These are phyloP conservation scores for Talaromyces wortmannii DNA, from an alignment of 495 filamentous ascomycete species.

Conservation along the genomic window DNA sequence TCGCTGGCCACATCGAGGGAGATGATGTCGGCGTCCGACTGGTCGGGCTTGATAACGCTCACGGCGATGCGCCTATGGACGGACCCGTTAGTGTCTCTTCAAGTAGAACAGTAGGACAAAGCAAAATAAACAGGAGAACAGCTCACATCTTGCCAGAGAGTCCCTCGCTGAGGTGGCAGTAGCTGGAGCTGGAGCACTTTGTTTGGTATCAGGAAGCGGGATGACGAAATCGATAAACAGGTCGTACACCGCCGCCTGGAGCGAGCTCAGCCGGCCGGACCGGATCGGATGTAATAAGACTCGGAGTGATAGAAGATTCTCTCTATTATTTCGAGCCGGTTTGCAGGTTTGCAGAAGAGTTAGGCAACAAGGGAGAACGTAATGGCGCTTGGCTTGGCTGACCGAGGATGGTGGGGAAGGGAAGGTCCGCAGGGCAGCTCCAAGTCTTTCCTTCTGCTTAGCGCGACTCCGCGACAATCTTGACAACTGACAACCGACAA, in stretches of 20 bases:
- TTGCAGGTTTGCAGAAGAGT: too few species aligned
- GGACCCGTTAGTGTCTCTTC: too few species aligned
- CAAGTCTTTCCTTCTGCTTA: not conserved
- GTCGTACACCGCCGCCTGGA: not conserved
- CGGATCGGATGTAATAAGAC: not conserved
- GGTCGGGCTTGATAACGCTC: conserved; percentile 66
- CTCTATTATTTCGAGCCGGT: not conserved
- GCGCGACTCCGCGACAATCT: too few species aligned
- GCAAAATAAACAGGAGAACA: not conserved
- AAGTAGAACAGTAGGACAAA: not conserved
- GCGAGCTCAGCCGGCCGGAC: not conserved
- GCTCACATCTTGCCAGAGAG: conserved; percentile 2
- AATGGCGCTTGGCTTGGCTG: not conserved
- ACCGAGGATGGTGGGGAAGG: not conserved
- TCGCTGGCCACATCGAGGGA: conserved; percentile 76
- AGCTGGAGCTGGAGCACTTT: not conserved
- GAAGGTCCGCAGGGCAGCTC: not conserved
- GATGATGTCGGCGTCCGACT: conserved; percentile 70
- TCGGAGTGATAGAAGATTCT: not conserved
- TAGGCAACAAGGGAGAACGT: not conserved
- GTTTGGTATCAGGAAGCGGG: not conserved
- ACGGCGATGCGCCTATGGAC: conserved; percentile 72
- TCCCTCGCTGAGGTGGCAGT: not conserved
- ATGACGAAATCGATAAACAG: not conserved
- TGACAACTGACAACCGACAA: too few species aligned